Conservation (phyloP, 768 basidiomycete species). For the Leccinum fibrillosum region DNA sequence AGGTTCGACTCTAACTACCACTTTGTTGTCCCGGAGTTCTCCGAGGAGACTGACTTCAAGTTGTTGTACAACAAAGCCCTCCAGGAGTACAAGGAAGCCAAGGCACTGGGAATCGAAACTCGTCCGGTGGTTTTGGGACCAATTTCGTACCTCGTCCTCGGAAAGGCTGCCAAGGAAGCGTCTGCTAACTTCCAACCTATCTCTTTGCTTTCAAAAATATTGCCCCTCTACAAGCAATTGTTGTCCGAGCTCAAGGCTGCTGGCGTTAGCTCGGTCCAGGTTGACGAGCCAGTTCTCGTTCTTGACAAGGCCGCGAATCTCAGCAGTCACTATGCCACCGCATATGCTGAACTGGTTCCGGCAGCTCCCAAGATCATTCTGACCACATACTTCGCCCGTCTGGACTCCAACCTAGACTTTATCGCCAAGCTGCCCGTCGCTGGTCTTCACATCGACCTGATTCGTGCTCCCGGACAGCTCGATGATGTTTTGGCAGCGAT, state of each 20-base stretch:
- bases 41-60: constrained; percentile 88
- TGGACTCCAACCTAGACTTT: constrained; percentile 87
- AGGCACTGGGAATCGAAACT: constrained; percentile 82
- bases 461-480: constrained; percentile 90
- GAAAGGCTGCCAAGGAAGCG: constrained; percentile 86
- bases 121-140: constrained; percentile 97
- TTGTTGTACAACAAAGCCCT: constrained; percentile 94
- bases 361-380: constrained; percentile 90
- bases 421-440: constrained; percentile 89
- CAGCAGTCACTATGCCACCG: constrained; percentile 73
- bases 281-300: constrained; percentile 96
- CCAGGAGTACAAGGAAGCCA: constrained; percentile 92
- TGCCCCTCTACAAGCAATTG: constrained; percentile 90
- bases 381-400: constrained; percentile 95
- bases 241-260: constrained; percentile 87
- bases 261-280: constrained; percentile 92
- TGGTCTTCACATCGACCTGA: constrained; percentile 95
- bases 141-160: constrained; percentile 90
- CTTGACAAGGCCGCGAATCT: constrained; percentile 78
- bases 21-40: constrained; percentile 96
- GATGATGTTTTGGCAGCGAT: constrained; percentile 76
- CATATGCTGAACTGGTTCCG: constrained; percentile 78
- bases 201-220: constrained; percentile 81
- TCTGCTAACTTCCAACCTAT: constrained; percentile 85
- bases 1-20: constrained; percentile 99